phyloP scores from a whole-genome alignment of 495 filamentous ascomycete species.

The Tuber microsphaerosporum region DNA sequence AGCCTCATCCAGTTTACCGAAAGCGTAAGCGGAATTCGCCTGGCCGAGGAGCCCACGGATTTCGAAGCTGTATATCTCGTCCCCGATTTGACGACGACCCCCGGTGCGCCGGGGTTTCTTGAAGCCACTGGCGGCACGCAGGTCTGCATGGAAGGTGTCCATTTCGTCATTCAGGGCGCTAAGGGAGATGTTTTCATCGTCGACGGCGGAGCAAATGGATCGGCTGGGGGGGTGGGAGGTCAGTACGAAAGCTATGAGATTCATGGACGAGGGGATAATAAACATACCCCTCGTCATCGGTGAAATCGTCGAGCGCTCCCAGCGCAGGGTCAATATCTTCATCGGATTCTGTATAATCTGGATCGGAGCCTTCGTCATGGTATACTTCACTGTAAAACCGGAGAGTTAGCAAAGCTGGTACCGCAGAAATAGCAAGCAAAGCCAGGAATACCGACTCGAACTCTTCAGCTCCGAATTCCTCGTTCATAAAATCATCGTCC shows the following conservation, averaged over 20 bases:
- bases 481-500: neutral
- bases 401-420: neutral
- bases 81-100: slow-evolving; percentile 35
- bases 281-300: neutral
- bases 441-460: neutral
- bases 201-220: slow-evolving; percentile 9
- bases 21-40: slow-evolving; percentile 36
- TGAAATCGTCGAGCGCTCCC: neutral
- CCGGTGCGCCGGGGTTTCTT: slow-evolving; percentile 29
- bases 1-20: slow-evolving; percentile 35
- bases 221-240: slow-evolving; percentile 1
- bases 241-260: neutral
- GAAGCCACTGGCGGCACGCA: slow-evolving; percentile 40
- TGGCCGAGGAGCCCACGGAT: slow-evolving; percentile 38
- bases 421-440: neutral
- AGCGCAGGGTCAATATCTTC: slow-evolving; percentile 46
- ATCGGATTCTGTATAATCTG: slow-evolving; percentile 52
- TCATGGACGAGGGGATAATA: neutral
- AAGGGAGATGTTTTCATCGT: slow-evolving; percentile 31
- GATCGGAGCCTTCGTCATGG: slow-evolving; percentile 48
- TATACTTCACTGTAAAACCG: neutral
- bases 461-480: neutral
- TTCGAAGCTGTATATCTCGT: slow-evolving; percentile 40
- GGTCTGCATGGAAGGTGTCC: slow-evolving; percentile 39
- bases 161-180: slow-evolving; percentile 40